These are phyloP conservation scores for Penicillium griseofulvum DNA, from an alignment of 2,329 filamentous ascomycete species.

Conservation along the genomic window DNA sequence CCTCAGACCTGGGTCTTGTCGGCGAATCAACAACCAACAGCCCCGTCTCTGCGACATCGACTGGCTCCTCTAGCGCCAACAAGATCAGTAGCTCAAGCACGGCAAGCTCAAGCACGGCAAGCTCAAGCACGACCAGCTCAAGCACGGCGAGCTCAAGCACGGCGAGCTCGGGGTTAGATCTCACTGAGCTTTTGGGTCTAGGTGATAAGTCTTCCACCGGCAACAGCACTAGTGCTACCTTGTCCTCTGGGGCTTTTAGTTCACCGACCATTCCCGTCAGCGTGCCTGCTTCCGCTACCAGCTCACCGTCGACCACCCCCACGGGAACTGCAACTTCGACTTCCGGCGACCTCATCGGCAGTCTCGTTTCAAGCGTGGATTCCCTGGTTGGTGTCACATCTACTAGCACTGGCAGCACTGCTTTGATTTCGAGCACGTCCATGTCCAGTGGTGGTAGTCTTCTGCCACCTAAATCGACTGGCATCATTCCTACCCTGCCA, in stretches of 20 bases:
- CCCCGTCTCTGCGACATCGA: background rate
- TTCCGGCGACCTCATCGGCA: constrained; percentile 7
- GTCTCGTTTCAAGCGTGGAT: constrained; percentile 10
- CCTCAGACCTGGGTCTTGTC: constrained; percentile 1
- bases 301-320: constrained; percentile 1
- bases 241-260: background rate
- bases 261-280: constrained; percentile 28
- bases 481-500: constrained; percentile 7
- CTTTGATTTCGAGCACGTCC: constrained; percentile 16
- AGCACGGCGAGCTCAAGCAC: background rate
- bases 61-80: background rate
- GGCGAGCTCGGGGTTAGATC: constrained; percentile 3
- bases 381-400: constrained; percentile 13
- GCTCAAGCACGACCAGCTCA: background rate
- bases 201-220: constrained; percentile 5
- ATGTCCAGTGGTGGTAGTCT: constrained; percentile 4
- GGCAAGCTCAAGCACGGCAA: background rate
- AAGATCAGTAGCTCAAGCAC: background rate
- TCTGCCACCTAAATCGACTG: constrained; percentile 10
- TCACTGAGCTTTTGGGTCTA: constrained; percentile 4
- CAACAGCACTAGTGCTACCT: constrained; percentile 2
- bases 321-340: background rate
- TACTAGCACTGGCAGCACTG: constrained; percentile 18
- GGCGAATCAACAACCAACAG: background rate
- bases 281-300: constrained; percentile 21